Base-by-base conservation (phyloP, 805 yeast genomes). In the Saccharomycodes ludwigii region DNA sequence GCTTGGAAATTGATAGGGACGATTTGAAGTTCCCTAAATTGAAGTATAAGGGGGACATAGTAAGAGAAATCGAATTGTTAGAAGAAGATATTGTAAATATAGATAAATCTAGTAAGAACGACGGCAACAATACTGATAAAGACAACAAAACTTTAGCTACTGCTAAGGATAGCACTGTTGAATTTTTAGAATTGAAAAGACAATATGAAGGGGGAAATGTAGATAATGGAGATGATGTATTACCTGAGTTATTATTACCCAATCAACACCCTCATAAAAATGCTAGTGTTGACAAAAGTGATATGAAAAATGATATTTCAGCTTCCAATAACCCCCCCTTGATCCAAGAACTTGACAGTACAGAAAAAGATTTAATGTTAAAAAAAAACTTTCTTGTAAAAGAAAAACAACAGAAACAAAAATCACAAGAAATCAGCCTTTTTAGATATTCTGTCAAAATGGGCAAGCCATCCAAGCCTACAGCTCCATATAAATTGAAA, bases 21-120 rank as follows among this genome's bases (percentile, higher is more conserved):
- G 49, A 50, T 22, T 60, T 73, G 29, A 49, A 71, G 3, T 59
- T 71, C 3, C 95, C 95, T 1, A 82, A 81, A 43, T 64, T 88
- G 73, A 50, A 63, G 8, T 56, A 66, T 30, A 85, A 85, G 56
- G 94, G 94, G 1, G 63, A 39, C 8, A 18, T 55, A 20, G 61
- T 72, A 3, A 60, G 68, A 4, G 43, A 47, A 8, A 62, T 76
- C 1, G 64, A 57, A 21, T 58, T 69, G 13, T 44, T 66, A 13
- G 56, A 59, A 24, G 48, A 59, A 6, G 79, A 73, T 22, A 52
- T 25, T 45, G 67, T 17, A 60, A 61, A 33, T 51, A 57, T 28
- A 21, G 58, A 58, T 19, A 44, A 58, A 8, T 44, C 50, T 50
- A 37, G 29, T 47, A 48, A 34, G 40, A 58, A 48, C n/a, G n/a